These are phyloP conservation scores for Podospora fimiseda DNA, from an alignment of 495 filamentous ascomycete species.

Conservation along the genomic window DNA sequence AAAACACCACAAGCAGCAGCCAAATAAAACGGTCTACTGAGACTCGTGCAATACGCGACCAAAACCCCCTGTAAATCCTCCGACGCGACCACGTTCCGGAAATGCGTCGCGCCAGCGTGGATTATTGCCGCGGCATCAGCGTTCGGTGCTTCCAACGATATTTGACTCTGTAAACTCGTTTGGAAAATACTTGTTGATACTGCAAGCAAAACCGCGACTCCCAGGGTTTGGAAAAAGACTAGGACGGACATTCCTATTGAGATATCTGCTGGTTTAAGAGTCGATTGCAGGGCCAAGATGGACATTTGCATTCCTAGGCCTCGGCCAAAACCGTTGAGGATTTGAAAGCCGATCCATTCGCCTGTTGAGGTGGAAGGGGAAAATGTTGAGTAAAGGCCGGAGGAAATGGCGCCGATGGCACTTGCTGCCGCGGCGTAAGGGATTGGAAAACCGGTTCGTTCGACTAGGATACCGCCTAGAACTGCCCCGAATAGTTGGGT, in stretches of 20 bases:
- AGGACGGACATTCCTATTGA: slow-evolving; percentile 54
- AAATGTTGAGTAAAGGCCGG: slow-evolving; percentile 56
- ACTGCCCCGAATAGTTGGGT: slow-evolving; percentile 41
- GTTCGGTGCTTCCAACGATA: slow-evolving; percentile 23
- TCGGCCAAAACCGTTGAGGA: slow-evolving; percentile 59
- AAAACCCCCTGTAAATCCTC: slow-evolving; percentile 26
- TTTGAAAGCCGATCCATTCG: slow-evolving; percentile 58
- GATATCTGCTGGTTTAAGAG: slow-evolving; percentile 45
- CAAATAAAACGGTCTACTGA: slow-evolving; percentile 19
- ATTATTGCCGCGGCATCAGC: slow-evolving; percentile 17
- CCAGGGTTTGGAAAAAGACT: slow-evolving; percentile 56
- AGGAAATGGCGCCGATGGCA: slow-evolving; percentile 49
- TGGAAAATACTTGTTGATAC: slow-evolving; percentile 54
- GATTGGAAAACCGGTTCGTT: slow-evolving; percentile 50
- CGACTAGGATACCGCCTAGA: slow-evolving; percentile 39
- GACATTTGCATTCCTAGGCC: slow-evolving; percentile 55
- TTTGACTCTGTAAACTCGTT: slow-evolving; percentile 44
- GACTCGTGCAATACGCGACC: slow-evolving; percentile 35
- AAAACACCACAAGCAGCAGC: slow-evolving; percentile 7
- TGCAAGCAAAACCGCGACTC: slow-evolving; percentile 54
- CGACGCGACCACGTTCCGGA: slow-evolving; percentile 17
- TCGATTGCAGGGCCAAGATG: slow-evolving; percentile 46
- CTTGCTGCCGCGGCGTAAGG: slow-evolving; percentile 49
- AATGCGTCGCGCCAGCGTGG: slow-evolving; percentile 44
- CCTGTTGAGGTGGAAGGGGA: slow-evolving; percentile 32